Evolutionary conservation across 805 yeast species (phyloP).

Genomic region (Starmera dryadoides): DNA sequence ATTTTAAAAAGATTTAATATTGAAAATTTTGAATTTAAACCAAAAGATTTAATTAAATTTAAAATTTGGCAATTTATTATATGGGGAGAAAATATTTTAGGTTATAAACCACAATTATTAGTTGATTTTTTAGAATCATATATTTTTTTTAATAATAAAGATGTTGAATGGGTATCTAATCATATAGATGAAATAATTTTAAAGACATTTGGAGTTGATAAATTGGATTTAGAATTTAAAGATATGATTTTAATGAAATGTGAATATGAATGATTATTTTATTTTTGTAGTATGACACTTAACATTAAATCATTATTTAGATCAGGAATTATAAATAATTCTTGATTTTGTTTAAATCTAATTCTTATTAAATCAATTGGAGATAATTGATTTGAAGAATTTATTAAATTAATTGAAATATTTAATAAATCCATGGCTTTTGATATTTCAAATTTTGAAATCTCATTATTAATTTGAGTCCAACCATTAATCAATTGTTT

Average conservation of each 20-base stretch:
- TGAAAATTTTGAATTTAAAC: too few species aligned
- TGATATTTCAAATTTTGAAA: not conserved
- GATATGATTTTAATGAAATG: not conserved
- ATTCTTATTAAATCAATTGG: constrained; percentile 2
- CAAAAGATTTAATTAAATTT: too few species aligned
- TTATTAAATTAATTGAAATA: not conserved
- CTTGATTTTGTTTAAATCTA: constrained; percentile 1
- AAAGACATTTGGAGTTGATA: not conserved
- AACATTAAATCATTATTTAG: constrained; percentile 4
- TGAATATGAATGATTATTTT: not conserved
- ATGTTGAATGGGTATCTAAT: not conserved
- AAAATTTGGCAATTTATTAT: too few species aligned
- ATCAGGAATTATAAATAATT: constrained; percentile 3
- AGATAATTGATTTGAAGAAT: not conserved
- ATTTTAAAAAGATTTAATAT: too few species aligned
- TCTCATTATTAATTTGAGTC: not conserved
- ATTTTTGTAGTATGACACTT: not conserved
- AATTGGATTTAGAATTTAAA: not conserved
- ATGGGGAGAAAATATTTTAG: not conserved
- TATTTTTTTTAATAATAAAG: too few species aligned
- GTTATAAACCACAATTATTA: not conserved
- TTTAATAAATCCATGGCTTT: not conserved
- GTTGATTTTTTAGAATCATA: not conserved
- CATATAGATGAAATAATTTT: not conserved
- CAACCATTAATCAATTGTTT: not conserved